phyloP scores from a whole-genome alignment of 371 early-diverging fungal species.

The Quaeritorhiza haematococci region DNA sequence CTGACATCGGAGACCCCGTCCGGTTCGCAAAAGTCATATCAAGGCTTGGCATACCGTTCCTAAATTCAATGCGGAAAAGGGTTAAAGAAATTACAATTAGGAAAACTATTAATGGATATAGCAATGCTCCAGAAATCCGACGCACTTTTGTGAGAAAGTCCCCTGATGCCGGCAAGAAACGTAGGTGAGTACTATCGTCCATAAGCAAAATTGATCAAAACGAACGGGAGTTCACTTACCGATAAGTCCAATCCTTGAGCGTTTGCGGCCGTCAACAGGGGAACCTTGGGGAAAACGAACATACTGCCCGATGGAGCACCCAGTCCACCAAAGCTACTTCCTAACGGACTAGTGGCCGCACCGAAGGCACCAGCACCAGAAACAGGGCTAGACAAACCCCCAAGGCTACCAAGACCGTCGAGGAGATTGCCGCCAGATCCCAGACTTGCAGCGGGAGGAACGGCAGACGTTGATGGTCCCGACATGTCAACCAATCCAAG shows the following conservation, averaged over 20 bases:
- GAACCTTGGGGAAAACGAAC: slow-evolving; percentile 12
- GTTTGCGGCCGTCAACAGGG: slow-evolving; percentile 17
- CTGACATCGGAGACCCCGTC: slow-evolving; percentile 33
- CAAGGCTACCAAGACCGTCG: too few relatives aligned
- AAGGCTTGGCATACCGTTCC: slow-evolving; percentile 42
- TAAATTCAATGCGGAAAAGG: slow-evolving; percentile 9
- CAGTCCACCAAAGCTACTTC: neutral
- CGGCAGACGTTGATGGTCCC: neutral
- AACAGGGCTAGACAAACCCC: too few relatives aligned
- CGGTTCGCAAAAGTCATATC: slow-evolving; percentile 53
- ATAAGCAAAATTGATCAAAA: too few relatives aligned
- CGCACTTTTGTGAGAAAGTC: slow-evolving; percentile 19
- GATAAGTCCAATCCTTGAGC: slow-evolving; percentile 34
- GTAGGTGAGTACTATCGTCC: too few relatives aligned
- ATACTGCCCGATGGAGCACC: neutral
- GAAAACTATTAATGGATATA: neutral
- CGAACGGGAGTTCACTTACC: too few relatives aligned
- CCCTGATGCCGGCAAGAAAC: too few relatives aligned
- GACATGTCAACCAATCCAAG: slow-evolving; percentile 24
- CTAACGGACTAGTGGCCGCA: neutral
- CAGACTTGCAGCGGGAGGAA: too few relatives aligned
- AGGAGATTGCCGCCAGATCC: too few relatives aligned
- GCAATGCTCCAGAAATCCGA: neutral
- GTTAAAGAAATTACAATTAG: neutral
- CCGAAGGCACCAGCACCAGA: too few relatives aligned